Base-by-base conservation (phyloP, 2,329 filamentous ascomycete species). In the Trichoderma sp. region DNA sequence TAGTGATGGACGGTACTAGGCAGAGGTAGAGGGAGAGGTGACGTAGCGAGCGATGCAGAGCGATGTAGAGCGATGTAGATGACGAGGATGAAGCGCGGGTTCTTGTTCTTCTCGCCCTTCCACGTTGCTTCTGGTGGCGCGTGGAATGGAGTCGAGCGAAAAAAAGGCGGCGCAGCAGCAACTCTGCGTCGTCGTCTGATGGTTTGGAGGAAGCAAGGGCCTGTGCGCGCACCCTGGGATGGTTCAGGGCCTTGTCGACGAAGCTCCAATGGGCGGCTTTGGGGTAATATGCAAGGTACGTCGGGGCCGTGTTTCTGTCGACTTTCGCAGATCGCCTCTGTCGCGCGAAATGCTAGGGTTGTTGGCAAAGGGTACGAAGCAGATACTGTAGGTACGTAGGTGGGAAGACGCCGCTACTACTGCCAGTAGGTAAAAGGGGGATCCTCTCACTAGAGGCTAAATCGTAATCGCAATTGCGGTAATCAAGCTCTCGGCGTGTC, bases 161-260 rank as follows among this genome's bases (percentile, higher is more conserved):
- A 66, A 66, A 37, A 55, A 30, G 54, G 61, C 61, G 61, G 61
- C 61, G 61, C 61, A 65, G 51, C 61, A 46, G 16, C 61, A 13
- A 37, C 30, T 37, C 26, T 63, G 43, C 43, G 46, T 59, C 58
- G 51, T 46, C 58, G 66, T 52, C 58, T 32, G 66, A 51, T 68
- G 49, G 34, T 52, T 34, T 32, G 26, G 11, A 34, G 21, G 59
- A 63, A 37, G 49, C 59, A 39, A 37, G 14, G 68, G 68, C 61
- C 68, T 69, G 68, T 69, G 68, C 68, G 68, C 68, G 30, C 55
- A 54, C 26, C 60, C 61, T 43, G 59, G 46, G 32, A 58, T 16
- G 21, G 49, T 28, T 46, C 34, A 21, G 59, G 46, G 49, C 32
- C 46, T 32, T 30, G 51, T 34, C 39, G 37, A 56, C 7, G 63